A percentile compares a stretch with the other conserved stretches of the same genome.
phyloP scores from a whole-genome alignment of 2,329 filamentous ascomycete species.

The Cadophora luteo-olivacea region DNA sequence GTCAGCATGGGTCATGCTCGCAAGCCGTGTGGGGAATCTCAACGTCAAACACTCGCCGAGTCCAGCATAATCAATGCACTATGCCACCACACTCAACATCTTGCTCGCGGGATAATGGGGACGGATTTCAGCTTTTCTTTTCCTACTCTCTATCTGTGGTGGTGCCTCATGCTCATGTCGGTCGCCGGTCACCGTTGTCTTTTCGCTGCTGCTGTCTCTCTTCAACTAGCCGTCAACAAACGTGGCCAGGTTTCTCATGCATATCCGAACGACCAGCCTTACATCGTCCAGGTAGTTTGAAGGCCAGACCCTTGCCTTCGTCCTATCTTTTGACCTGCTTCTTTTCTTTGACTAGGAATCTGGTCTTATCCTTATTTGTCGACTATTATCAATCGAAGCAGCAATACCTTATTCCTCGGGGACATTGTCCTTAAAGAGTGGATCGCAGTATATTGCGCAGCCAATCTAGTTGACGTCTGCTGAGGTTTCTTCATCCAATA shows the following conservation, averaged over 20 bases:
- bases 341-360: conserved; percentile 26
- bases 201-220: conserved; percentile 38
- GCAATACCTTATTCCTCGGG: conserved; percentile 13
- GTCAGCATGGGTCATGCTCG: conserved; percentile 39
- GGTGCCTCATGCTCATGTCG: conserved; percentile 38
- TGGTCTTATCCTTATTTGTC: conserved; percentile 30
- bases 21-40: conserved; percentile 43
- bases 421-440: conserved; percentile 24
- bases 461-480: conserved; percentile 37
- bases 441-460: conserved; percentile 35
- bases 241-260: conserved; percentile 39
- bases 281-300: conserved; percentile 33
- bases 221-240: conserved; percentile 41
- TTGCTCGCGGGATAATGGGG: conserved; percentile 29
- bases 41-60: conserved; percentile 46
- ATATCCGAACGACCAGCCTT: conserved; percentile 40
- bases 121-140: conserved; percentile 31
- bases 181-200: conserved; percentile 39
- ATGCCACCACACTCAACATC: conserved; percentile 36
- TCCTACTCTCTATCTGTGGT: conserved; percentile 34
- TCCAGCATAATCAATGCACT: conserved; percentile 44
- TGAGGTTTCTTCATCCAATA: conserved; percentile 36
- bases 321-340: conserved; percentile 36
- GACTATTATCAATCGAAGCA: conserved; percentile 17
- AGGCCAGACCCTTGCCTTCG: conserved; percentile 34